Evolutionary conservation across 1,284 basidiomycete genomes (phyloP).

Genomic region (Sanghuangporus baumii): DNA sequence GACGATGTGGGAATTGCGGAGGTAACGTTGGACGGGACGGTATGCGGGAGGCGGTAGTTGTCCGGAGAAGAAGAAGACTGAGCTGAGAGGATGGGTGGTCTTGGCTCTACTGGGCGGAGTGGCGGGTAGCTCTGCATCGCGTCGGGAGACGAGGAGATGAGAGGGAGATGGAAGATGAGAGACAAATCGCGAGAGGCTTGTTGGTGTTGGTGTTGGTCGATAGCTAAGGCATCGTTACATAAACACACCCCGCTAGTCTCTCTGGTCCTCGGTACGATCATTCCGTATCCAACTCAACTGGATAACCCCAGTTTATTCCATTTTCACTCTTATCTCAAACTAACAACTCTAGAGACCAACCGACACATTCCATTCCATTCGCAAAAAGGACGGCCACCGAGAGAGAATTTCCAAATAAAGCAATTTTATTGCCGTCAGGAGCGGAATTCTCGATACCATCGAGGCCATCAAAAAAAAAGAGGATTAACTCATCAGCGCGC

Average conservation of each 20-base stretch:
- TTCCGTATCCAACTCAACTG: not conserved
- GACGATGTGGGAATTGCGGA: conserved; percentile 12
- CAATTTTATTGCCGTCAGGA: not conserved
- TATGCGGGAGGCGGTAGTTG: conserved; percentile 20
- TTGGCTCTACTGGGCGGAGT: conserved; percentile 10
- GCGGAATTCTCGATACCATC: not conserved
- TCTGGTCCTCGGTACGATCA: not conserved
- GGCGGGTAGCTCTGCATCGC: conserved; percentile 5
- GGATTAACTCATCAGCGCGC: not conserved
- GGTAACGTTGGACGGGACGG: conserved; percentile 17
- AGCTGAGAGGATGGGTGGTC: conserved; percentile 10
- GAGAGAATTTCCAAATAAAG: not conserved
- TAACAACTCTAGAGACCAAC: not conserved
- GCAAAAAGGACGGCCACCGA: not conserved
- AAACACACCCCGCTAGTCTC: not conserved
- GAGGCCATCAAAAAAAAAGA: not conserved
- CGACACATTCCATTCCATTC: not conserved
- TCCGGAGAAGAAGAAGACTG: conserved; percentile 11
- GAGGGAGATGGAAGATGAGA: not conserved
- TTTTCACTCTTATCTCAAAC: not conserved
- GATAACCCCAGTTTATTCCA: no score
- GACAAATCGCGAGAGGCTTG: not conserved
- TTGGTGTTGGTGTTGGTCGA: not conserved
- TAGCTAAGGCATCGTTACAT: not conserved
- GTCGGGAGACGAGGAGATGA: not conserved